Base-by-base conservation (phyloP, 176 grass and related monocot species). In the Metroxylon sagu region DNA sequence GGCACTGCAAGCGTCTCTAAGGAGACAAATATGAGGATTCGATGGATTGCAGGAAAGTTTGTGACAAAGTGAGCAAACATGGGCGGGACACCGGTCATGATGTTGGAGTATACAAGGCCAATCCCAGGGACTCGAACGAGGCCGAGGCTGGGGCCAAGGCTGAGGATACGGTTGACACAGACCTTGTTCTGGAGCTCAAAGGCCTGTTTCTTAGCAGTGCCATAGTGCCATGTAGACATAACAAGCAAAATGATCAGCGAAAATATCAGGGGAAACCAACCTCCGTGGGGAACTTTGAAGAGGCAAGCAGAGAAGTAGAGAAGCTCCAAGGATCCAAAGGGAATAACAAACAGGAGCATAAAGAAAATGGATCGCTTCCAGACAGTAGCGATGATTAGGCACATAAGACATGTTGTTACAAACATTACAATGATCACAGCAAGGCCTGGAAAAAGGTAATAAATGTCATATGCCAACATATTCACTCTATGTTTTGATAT, bases 1-100 rank as follows among this genome's bases (percentile, higher is more conserved):
- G 91, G 91, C 64, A 95, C 86, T 39, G 83, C 62, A 12, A 89
- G 80, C 30, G 83, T 95, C 66, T 90, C 77, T 48, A 90, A 70
- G 4, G 70, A 90, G 1, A 95, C 83, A 60, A 90, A 95, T 56
- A 95, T 72, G 60, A 87, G 74, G 23, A 90, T 78, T 2, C 91
- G 77, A 65, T 95, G 91, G 75, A 95, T 87, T 17, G 86, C 91
- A 43, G 86, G 91, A 64, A 95, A 95, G 72, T 95, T 87, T 54
- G 91, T 95, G 16, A 95, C 83, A 65, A 95, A 95, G 78, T 90
- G 90, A 17, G 90, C 90, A 65, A 95, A 95, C 80, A 95, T 79
- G 4, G 90, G 83, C 0, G 90, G 83, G 8, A 90, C 74, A 52
- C 83, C 86, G 4, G 27, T 68, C 16, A 25, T 56, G 39, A 79